Percentiles rank a stretch among this genome's conserved stretches.
These are phyloP conservation scores for Eucalyptus regnans DNA, from an alignment of 345 rosid genomes.

Conservation along the genomic window DNA sequence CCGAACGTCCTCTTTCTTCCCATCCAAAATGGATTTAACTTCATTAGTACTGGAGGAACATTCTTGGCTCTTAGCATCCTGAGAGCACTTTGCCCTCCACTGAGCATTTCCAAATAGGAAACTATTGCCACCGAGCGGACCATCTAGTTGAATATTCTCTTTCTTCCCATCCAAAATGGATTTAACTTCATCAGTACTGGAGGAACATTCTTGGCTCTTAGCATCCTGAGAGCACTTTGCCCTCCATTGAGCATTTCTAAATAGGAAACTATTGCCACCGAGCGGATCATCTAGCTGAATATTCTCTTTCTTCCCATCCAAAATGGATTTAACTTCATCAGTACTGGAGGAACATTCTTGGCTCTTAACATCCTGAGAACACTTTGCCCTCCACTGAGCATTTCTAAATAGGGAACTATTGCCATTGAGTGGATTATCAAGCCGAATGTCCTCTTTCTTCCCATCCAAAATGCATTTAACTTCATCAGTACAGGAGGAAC, in stretches of 20 bases:
- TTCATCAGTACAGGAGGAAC: too few relatives aligned
- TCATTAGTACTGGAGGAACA: too few relatives aligned
- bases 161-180: too few relatives aligned
- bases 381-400: accelerated
- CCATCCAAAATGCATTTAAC: too few relatives aligned
- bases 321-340: neutral
- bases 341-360: neutral
- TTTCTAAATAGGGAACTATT: too few relatives aligned
- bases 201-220: neutral
- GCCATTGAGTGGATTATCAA: accelerated
- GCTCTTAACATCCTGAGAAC: neutral
- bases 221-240: neutral
- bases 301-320: too few relatives aligned
- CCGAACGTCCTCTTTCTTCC: too few relatives aligned
- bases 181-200: too few relatives aligned
- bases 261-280: too few relatives aligned
- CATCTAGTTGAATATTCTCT: accelerated
- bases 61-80: neutral
- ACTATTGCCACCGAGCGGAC: accelerated
- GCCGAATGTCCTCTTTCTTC: too few relatives aligned
- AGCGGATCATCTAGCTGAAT: accelerated
- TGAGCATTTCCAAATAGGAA: accelerated
- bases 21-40: too few relatives aligned
- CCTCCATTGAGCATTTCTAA: accelerated
- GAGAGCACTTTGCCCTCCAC: too few relatives aligned